Evolutionary conservation across 2,329 filamentous ascomycete genomes (phyloP), one percentile per base, ranked within the genome.

Genomic region (Trichoderma sp.): DNA sequence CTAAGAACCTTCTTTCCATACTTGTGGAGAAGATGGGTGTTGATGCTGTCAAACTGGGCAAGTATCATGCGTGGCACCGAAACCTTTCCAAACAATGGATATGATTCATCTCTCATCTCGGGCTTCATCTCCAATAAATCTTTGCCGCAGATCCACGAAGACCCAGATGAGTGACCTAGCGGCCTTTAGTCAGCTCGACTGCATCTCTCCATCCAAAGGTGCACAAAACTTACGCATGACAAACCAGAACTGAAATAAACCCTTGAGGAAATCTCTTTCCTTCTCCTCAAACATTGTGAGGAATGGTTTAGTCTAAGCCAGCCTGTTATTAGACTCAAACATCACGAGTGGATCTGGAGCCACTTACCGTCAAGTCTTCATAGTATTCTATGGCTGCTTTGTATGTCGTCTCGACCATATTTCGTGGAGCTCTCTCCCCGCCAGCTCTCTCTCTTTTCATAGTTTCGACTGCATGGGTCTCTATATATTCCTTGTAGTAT

Each of bases 211-310:
- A n/a, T n/a, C 19, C 19, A 3, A 43, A n/a, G 8, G 2, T 43
- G 19, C 7, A 43, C 37, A n/a, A 5, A 19, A 79, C 84, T 74
- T 73, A 86, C 85, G 78, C 13, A 81, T 81, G 3, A 81, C 81
- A 71, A 85, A 83, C 81, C 83, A 84, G 1, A 86, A 72, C 6
- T 75, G 73, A 27, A 86, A 81, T 4, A 83, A 76, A 11, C 80
- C 79, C 1, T 71, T 68, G n/a, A 86, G 68, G 4, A 86, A 78
- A 0, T 72, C 69, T 21, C 77, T 75, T 66, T 33, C 77, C 75
- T 43, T 82, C 78, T 16, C 73, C 70, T 24, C 73, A 70, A 2
- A 76, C 68, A 4, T 52, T 21, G 57, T 60, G 24, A n/a, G 11
- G 2, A 16, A 6, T 3, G 27, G n/a, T 10, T 59, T 68, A 10